These are phyloP conservation scores for Emydomyces testavorans DNA, from an alignment of 2,329 filamentous ascomycete genomes.

Conservation along the genomic window DNA sequence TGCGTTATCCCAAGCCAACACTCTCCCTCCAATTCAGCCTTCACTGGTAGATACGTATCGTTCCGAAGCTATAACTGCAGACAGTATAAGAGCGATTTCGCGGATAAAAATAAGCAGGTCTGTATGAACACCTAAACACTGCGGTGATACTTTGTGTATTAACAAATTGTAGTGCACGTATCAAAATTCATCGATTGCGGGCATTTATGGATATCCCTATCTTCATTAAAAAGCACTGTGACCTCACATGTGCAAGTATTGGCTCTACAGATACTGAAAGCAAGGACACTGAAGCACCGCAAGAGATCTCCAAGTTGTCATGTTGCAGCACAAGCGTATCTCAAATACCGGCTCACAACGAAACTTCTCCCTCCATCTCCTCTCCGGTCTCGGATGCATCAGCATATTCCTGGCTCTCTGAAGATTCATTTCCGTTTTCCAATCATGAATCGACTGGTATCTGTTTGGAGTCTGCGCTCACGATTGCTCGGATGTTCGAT, in stretches of 20 bases:
- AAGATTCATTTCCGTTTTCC: slow-evolving; percentile 32
- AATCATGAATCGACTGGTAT: slow-evolving; percentile 33
- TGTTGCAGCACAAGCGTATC: slow-evolving; percentile 27
- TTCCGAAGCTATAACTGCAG: slow-evolving; percentile 29
- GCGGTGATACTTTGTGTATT: not conserved
- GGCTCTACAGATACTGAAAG: slow-evolving; percentile 10
- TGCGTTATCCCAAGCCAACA: slow-evolving; percentile 26
- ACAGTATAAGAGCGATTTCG: slow-evolving; percentile 32
- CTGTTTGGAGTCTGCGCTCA: slow-evolving; percentile 32
- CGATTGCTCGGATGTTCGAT: slow-evolving; percentile 34
- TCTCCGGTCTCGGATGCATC: slow-evolving; percentile 17
- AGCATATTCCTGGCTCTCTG: slow-evolving; percentile 15
- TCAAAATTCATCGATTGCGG: slow-evolving; percentile 37
- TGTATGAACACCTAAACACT: not conserved
- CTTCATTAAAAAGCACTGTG: slow-evolving; percentile 37
- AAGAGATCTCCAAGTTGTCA: slow-evolving; percentile 23
- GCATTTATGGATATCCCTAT: slow-evolving; percentile 38
- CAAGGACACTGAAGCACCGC: slow-evolving; percentile 10
- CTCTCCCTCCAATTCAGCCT: slow-evolving; percentile 19
- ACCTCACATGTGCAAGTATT: slow-evolving; percentile 23
- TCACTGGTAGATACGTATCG: slow-evolving; percentile 21
- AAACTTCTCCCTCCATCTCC: slow-evolving; percentile 26
- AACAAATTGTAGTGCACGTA: slow-evolving; percentile 29
- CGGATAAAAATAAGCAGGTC: slow-evolving; percentile 37
- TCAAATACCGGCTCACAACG: slow-evolving; percentile 23